Percentiles rank a stretch among this genome's conserved stretches.
Conservation (phyloP, 2,329 filamentous ascomycete species). For the Colletotrichum lindemuthianum region DNA sequence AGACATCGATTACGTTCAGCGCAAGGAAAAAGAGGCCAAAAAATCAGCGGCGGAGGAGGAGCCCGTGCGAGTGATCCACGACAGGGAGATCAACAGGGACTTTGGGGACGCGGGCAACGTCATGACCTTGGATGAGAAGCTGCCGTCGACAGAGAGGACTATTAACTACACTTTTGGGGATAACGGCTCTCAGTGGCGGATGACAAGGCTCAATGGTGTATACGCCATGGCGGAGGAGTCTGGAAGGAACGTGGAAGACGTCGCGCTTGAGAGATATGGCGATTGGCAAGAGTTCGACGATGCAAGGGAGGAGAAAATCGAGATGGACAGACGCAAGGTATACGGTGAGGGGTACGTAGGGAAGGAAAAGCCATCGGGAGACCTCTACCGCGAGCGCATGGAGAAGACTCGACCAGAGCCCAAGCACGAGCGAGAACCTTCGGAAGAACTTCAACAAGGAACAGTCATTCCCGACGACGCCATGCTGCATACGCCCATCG, state of each 20-base stretch:
- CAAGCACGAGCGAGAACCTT: constrained; percentile 35
- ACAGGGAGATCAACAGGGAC: constrained; percentile 79
- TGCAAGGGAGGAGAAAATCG: constrained; percentile 90
- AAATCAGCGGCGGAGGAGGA: constrained; percentile 63
- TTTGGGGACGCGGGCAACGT: constrained; percentile 70
- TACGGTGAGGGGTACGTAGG: constrained; percentile 88
- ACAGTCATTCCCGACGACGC: constrained; percentile 65
- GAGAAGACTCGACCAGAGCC: constrained; percentile 59
- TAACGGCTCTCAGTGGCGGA: constrained; percentile 89
- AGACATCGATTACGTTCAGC: constrained; percentile 83
- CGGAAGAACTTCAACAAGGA: constrained; percentile 59
- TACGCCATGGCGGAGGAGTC: constrained; percentile 82
- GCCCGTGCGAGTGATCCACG: constrained; percentile 77
- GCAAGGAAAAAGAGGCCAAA: constrained; percentile 64
- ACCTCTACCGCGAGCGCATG: constrained; percentile 83
- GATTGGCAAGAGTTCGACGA: constrained; percentile 88
- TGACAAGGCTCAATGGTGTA: constrained; percentile 91
- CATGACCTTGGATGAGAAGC: constrained; percentile 58
- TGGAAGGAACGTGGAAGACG: constrained; percentile 78
- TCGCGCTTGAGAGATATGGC: constrained; percentile 85
- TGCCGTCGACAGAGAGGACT: constrained; percentile 57
- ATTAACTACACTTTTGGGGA: constrained; percentile 91
- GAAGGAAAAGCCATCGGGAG: constrained; percentile 87
- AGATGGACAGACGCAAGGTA: constrained; percentile 82
- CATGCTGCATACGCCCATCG: constrained; percentile 65